Evolutionary conservation across 2,329 filamentous ascomycete species (phyloP), one percentile per base, ranked within the genome.

Genomic region (Lachnellula cervina): DNA sequence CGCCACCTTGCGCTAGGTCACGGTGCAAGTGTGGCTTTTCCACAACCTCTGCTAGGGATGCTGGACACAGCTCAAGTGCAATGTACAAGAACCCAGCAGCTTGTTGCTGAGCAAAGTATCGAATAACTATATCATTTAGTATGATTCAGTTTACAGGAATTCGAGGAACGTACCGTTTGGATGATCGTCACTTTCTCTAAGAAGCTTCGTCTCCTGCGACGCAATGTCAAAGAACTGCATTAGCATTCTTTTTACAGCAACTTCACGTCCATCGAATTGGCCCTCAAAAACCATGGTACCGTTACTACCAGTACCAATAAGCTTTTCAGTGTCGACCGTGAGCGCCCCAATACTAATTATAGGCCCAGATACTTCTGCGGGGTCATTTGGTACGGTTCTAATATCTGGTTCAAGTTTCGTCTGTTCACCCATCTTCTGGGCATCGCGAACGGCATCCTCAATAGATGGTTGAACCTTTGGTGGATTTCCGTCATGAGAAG

Each of bases 221-320:
- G 94, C 94, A 64, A 99, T 89, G 62, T 96, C 93, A 69, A 92
- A 97, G 66, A 97, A 97, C 64, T 96, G 90, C 35, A 93, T 90
- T 58, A 97, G 78, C 90, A 99, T 96, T 35, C 94, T 85, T 77
- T 99, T 99, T 48, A 99, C 90, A 1, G 94, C 94, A 25, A 99
- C 93, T 45, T 92, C 88, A 50, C 92, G 87, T 23, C 91, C 91
- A 70, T 96, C 94, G 70, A 96, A 97, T 52, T 86, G 89, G n/a
- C 94, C 94, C 49, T 90, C 87, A 71, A 94, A 97, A 0, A 99
- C 94, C 52, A 95, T 85, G 0, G 94, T 99, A n/a, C 94, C 94
- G 68, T 97, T 96, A 71, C 93, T 97, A 53, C 94, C 94, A 57
- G 90, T 87, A 21, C 84, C 84, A 32, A 88, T 76, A 60, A 86